Evolutionary conservation across 2,329 filamentous ascomycete species (phyloP).

Genomic region (Amylocarpus encephaloides): DNA sequence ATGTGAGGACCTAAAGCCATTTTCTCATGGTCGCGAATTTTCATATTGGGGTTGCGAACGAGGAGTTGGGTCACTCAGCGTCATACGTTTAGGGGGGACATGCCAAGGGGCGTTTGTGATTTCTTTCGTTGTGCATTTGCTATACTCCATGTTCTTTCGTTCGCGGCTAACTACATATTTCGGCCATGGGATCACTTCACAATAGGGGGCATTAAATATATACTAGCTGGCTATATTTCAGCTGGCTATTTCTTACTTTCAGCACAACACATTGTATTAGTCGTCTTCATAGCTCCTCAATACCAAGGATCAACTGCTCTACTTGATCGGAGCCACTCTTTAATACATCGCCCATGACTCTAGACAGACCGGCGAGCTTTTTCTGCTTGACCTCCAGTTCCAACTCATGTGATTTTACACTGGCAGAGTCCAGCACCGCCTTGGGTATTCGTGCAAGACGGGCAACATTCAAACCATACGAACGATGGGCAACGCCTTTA

Average conservation of each 20-base stretch:
- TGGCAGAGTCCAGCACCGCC: conserved; percentile 70
- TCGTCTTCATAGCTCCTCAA: conserved; percentile 53
- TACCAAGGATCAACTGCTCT: conserved; percentile 31
- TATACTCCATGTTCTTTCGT: conserved; percentile 1
- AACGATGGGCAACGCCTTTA: conserved; percentile 86
- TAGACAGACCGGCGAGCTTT: conserved; percentile 40
- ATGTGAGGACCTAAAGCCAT: conserved; percentile 8
- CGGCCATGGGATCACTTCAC: conserved; percentile 4
- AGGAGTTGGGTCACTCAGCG: not conserved
- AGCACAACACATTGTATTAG: conserved; percentile 9
- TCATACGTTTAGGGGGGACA: not conserved
- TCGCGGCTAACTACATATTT: not conserved
- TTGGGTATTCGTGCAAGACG: conserved; percentile 74
- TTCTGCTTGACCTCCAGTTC: conserved; percentile 65
- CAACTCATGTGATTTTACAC: conserved; percentile 70
- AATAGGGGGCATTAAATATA: not conserved
- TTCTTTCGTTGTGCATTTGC: conserved; percentile 3
- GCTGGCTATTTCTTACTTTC: conserved; percentile 14
- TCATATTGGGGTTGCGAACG: no score
- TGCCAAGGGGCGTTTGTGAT: not conserved
- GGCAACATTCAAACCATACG: conserved; percentile 92
- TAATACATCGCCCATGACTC: conserved; percentile 24
- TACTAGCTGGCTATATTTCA: conserved; percentile 4
- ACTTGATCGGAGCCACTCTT: conserved; percentile 18
- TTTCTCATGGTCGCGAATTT: not conserved